phyloP scores from a whole-genome alignment of 352 stramenopile genomes.

The Phytopythium montanum region DNA sequence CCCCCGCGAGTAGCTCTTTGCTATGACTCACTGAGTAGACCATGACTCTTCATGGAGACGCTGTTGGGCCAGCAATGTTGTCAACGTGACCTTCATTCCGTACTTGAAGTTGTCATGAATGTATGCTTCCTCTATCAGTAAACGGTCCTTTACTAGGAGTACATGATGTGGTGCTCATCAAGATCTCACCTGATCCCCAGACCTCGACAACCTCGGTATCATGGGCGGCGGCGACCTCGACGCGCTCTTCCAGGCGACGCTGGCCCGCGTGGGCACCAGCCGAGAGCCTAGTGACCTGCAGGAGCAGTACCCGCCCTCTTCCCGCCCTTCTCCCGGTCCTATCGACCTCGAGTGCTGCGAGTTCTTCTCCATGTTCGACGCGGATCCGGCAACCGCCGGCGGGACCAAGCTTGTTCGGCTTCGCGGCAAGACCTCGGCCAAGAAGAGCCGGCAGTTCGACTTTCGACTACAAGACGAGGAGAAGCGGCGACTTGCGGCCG shows the following conservation, averaged over 20 bases:
- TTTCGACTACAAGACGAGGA: constrained; percentile 17
- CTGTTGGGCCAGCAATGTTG: too few relatives aligned
- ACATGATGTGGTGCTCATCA: too few relatives aligned
- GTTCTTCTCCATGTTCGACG: constrained; percentile 16
- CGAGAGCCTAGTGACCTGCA: background rate
- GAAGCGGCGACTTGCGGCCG: constrained; percentile 11
- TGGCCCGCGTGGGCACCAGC: constrained; percentile 1
- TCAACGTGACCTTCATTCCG: constrained; percentile 1
- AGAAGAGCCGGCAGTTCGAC: constrained; percentile 15
- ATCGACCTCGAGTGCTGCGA: background rate
- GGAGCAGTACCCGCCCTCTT: background rate
- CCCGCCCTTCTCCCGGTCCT: background rate
- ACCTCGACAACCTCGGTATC: background rate
- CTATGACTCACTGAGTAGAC: too few relatives aligned
- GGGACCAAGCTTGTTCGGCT: background rate
- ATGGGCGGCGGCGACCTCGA: constrained; percentile 3
- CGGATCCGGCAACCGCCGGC: constrained; percentile 9
- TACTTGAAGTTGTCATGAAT: background rate
- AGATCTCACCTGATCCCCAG: too few relatives aligned
- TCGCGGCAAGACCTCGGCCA: constrained; percentile 11
- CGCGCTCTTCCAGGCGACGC: background rate
- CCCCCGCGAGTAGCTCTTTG: too few relatives aligned
- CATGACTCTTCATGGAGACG: too few relatives aligned
- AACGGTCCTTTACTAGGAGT: too few relatives aligned
- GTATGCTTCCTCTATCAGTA: background rate